Percentiles rank a stretch among this genome's conserved stretches.
Conservation (phyloP, 2,329 filamentous ascomycete genomes). For the Fusarium musae region DNA sequence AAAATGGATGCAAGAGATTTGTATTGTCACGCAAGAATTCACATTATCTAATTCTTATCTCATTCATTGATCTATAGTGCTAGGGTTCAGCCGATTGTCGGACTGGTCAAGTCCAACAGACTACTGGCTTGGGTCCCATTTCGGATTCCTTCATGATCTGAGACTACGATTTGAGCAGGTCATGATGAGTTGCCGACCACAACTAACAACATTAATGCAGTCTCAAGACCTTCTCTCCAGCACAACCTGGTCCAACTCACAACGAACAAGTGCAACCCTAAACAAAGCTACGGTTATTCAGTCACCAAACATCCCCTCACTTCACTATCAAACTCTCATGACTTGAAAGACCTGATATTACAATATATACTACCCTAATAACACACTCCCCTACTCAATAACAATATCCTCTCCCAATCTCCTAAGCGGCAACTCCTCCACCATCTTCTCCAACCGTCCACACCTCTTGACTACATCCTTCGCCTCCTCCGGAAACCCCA, state of each 20-base stretch:
- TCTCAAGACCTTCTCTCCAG: too few relatives aligned
- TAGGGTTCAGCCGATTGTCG: not conserved
- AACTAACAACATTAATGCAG: too few relatives aligned
- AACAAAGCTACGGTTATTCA: not conserved
- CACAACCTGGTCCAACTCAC: not conserved
- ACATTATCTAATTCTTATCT: not conserved
- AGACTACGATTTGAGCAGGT: not conserved
- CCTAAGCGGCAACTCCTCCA: constrained; percentile 48
- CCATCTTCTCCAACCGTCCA: constrained; percentile 47
- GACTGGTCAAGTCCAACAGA: not conserved
- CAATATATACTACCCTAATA: not conserved
- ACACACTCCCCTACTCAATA: constrained; percentile 43
- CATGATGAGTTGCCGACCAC: too few relatives aligned
- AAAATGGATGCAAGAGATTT: not conserved
- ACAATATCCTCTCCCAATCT: constrained; percentile 49
- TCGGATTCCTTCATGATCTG: not conserved
- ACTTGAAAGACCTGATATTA: constrained; percentile 22
- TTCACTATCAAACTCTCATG: not conserved
- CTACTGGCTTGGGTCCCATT: not conserved
- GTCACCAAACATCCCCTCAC: not conserved
- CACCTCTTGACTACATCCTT: constrained; percentile 48
- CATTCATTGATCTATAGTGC: not conserved
- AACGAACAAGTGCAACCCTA: not conserved
- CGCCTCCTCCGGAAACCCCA: constrained; percentile 49
- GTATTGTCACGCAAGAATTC: not conserved